phyloP scores from a whole-genome alignment of 257 asterid species.

The Ocimum tenuiflorum region DNA sequence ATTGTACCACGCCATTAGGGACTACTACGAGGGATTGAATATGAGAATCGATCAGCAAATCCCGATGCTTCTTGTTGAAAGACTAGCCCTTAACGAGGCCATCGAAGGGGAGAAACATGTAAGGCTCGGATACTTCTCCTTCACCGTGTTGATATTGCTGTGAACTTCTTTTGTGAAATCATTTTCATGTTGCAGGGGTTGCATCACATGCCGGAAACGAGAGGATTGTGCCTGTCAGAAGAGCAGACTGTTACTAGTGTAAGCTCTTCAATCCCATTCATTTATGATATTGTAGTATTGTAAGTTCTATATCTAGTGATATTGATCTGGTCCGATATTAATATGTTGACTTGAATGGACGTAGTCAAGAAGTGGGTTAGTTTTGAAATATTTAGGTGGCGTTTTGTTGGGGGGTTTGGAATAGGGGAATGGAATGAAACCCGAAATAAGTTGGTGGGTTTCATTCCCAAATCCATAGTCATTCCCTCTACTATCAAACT shows the following conservation, averaged over 20 bases:
- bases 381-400: too few species aligned
- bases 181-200: conserved; percentile 48
- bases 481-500: too few species aligned
- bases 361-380: too few species aligned
- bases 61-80: conserved; percentile 96
- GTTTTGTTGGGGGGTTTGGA: too few species aligned
- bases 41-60: conserved; percentile 86
- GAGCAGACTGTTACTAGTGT: conserved; percentile 95
- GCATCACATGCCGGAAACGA: conserved; percentile 96
- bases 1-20: conserved; percentile 79
- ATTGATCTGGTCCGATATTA: too few species aligned
- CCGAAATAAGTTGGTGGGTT: too few species aligned
- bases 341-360: too few species aligned
- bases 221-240: conserved; percentile 95
- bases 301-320: too few species aligned
- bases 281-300: not conserved
- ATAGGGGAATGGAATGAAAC: too few species aligned
- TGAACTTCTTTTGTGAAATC: not conserved
- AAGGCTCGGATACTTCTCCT: conserved; percentile 2
- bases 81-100: conserved; percentile 94
- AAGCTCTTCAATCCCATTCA: conserved; percentile 26
- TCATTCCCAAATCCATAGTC: too few species aligned
- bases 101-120: conserved; percentile 94
- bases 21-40: conserved; percentile 96
- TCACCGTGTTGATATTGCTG: not conserved